Evolutionary conservation across 169 alveolate species (phyloP).

Genomic region (Plasmodium cynomolgi): DNA sequence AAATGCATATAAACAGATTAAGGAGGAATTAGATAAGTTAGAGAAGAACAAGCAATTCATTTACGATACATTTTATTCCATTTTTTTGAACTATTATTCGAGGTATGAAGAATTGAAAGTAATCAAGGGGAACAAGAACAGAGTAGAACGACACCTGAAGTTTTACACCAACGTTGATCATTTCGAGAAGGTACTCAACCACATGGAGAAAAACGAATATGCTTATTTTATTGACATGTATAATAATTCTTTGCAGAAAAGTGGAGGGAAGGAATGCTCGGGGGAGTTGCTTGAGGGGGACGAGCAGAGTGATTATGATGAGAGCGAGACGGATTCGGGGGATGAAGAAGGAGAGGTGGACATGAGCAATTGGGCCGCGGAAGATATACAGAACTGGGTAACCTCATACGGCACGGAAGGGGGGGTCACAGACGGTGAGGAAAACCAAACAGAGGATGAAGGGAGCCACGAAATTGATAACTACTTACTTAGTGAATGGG

Average conservation of each 20-base stretch:
- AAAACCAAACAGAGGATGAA: neutral
- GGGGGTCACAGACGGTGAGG: neutral
- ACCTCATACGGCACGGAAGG: neutral
- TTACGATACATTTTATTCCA: constrained; percentile 58
- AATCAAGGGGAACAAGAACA: constrained; percentile 44
- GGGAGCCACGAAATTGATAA: neutral
- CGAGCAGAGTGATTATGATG: neutral
- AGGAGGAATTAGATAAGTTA: constrained; percentile 33
- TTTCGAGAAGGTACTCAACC: constrained; percentile 31
- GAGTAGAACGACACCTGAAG: constrained; percentile 20
- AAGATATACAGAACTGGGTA: neutral
- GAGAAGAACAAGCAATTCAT: constrained; percentile 53
- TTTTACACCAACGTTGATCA: constrained; percentile 40
- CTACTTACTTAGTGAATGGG: neutral
- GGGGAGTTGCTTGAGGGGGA: neutral
- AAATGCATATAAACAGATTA: constrained; percentile 11
- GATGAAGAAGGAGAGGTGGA: constrained; percentile 20
- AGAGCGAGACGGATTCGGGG: neutral
- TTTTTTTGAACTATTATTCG: constrained; percentile 64
- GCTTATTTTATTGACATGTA: constrained; percentile 53
- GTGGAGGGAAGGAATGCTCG: neutral
- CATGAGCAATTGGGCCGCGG: neutral
- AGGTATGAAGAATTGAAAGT: constrained; percentile 45
- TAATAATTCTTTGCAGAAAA: neutral
- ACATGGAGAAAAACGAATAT: constrained; percentile 55